phyloP scores from a whole-genome alignment of 148 eudicot genomes.

The Vaccinium vitisidaea region DNA sequence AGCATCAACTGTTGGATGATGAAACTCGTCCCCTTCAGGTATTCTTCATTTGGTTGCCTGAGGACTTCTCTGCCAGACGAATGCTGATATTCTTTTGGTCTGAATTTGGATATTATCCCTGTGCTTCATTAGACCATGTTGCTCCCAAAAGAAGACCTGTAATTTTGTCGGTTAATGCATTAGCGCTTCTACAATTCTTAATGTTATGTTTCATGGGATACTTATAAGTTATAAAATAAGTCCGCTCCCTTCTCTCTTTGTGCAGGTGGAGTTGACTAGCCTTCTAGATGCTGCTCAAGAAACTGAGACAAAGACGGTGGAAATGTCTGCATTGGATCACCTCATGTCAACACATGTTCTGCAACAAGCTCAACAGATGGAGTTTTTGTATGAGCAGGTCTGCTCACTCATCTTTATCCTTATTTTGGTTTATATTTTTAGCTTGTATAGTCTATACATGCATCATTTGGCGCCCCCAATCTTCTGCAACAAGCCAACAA shows the following conservation, averaged over 20 bases:
- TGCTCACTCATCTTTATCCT: constrained; percentile 4
- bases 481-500: constrained; percentile 7
- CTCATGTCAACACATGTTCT: constrained; percentile 96
- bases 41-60: constrained; percentile 14
- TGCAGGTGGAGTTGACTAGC: constrained; percentile 73
- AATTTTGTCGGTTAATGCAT: not conserved
- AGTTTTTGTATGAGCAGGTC: constrained; percentile 89
- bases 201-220: not conserved
- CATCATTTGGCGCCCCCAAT: not conserved
- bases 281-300: constrained; percentile 87
- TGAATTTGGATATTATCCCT: not conserved
- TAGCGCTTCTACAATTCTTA: not conserved
- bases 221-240: not conserved
- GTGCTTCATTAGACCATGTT: not conserved
- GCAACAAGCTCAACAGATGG: constrained; percentile 90
- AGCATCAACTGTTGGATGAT: constrained; percentile 81
- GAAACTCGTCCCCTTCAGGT: constrained; percentile 98
- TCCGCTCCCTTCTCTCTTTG: not conserved
- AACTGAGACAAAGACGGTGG: constrained; percentile 94
- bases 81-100: not conserved
- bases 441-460: not conserved
- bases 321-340: constrained; percentile 94
- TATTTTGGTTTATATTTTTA: not conserved
- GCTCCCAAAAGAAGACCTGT: not conserved
- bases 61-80: not conserved